Evolutionary conservation across 2,329 filamentous ascomycete genomes (phyloP), one percentile per base, ranked within the genome.

Genomic region (Diaporthe humulicola): DNA sequence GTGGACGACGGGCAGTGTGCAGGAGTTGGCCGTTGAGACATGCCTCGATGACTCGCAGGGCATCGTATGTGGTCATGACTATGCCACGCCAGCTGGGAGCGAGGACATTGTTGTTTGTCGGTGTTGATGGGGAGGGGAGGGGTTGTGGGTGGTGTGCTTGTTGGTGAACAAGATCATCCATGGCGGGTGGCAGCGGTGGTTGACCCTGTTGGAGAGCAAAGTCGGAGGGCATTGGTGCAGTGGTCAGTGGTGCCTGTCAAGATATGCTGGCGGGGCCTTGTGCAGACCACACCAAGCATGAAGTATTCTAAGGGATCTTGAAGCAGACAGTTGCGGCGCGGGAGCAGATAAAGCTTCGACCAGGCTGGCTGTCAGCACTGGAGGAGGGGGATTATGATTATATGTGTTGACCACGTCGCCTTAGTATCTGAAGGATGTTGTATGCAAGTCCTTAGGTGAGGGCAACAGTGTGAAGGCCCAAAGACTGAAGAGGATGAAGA

Each of bases 1-100:
- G 95, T 1, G 96, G 96, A 71, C 96, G 90, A 67, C 96, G 93
- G 25, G 94, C 92, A 28, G 97, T 94, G 82, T 97, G 95, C 66
- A 89, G 89, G 12, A 96, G 86, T 28, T 88, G 85, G 15, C 95
- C 95, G 48, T 87, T 88, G 22, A 98, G 87, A 79, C 93, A 95
- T 12, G 92, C 93, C 82, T 98, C 94, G 80, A 98, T 94, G 25
- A 98, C 88, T 14, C 95, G 88, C 78, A 97, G 86, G 38, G 94
- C 95, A 84, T 98, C 95, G 66, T 91, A 88, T 0, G 93, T 94
- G 14, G 89, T 91, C n/a, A 87, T 85, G 66, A 95, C 88, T 80
- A 91, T 91, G 14, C 93, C 93, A n/a, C 85, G 84, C 82, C 90
- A 94, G 33, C 93, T 94, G 56, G 75, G 75, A 30, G 50, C 50